Conservation (phyloP, 768 basidiomycete species). For the Lentinula sp. region DNA sequence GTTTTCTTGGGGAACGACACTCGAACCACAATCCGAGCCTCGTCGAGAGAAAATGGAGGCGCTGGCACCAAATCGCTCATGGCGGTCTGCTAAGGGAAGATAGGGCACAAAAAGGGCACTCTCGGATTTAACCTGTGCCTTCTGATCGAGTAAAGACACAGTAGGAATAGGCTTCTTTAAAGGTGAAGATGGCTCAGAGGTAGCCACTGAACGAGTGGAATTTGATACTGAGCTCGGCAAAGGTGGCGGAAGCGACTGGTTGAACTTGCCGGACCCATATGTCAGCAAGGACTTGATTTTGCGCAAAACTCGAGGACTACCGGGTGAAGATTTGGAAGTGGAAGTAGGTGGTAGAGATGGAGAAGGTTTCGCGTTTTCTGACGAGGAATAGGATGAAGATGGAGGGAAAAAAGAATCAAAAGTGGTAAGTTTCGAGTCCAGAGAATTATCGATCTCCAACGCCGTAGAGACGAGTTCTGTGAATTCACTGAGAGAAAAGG, state of each 20-base stretch:
- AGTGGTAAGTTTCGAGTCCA: not conserved
- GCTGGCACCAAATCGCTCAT: not conserved
- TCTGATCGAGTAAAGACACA: not conserved
- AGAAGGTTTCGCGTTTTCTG: not conserved
- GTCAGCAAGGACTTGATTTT: slow-evolving; percentile 2
- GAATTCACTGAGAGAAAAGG: slow-evolving; percentile 3
- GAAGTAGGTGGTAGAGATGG: not conserved
- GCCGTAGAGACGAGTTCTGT: slow-evolving; percentile 2
- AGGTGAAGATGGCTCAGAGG: not conserved
- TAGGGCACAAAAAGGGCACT: not conserved
- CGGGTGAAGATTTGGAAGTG: not conserved
- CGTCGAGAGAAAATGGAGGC: slow-evolving; percentile 1
- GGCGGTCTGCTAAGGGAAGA: not conserved
- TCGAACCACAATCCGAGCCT: slow-evolving; percentile 3
- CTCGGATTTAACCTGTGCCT: not conserved
- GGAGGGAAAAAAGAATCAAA: not conserved
- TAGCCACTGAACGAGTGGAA: not conserved
- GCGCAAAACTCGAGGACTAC: slow-evolving; percentile 5
- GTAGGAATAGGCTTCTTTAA: slow-evolving; percentile 3
- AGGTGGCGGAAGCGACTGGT: not conserved
- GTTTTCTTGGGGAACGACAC: not conserved
- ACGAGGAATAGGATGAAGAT: not conserved
- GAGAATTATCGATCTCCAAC: not conserved
- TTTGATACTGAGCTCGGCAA: not conserved
- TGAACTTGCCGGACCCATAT: not conserved